Conservation (phyloP, 2,329 filamentous ascomycete species). For the Fusarium euwallaceae region DNA sequence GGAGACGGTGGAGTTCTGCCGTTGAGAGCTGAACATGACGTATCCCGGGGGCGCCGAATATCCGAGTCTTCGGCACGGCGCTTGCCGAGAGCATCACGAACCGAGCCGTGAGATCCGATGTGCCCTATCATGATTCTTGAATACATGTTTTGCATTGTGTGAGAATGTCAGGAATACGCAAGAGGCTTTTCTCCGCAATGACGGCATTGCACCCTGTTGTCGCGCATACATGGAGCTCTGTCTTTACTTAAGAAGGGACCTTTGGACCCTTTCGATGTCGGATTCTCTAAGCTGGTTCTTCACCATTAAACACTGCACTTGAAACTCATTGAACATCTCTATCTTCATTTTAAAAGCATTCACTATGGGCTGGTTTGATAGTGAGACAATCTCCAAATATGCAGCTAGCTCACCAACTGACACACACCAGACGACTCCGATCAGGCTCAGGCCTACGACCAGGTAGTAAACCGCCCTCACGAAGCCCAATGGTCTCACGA, state of each 20-base stretch:
- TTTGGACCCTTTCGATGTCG: conserved; percentile 14
- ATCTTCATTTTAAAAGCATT: background rate
- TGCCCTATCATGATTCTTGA: background rate
- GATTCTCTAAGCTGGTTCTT: background rate
- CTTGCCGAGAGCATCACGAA: conserved; percentile 30
- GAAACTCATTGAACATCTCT: background rate
- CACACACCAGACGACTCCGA: conserved; percentile 38
- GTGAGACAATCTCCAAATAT: background rate
- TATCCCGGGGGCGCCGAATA: conserved; percentile 28
- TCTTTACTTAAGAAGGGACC: background rate
- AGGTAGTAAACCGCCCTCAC: conserved; percentile 44
- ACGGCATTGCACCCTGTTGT: background rate
- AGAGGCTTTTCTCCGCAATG: conserved; percentile 9
- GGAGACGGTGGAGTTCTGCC: conserved; percentile 15
- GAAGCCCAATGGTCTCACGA: conserved; percentile 50
- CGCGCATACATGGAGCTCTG: background rate
- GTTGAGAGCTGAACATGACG: conserved; percentile 19
- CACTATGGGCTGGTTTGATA: conserved; percentile 33
- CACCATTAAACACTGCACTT: background rate
- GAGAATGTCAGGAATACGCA: conserved; percentile 2
- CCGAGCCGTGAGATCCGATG: conserved; percentile 39
- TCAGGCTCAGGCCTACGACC: conserved; percentile 44
- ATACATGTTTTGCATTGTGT: background rate
- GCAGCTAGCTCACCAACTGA: background rate
- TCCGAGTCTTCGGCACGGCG: conserved; percentile 31